Evolutionary conservation across 2,329 filamentous ascomycete genomes (phyloP).

Genomic region (Fusarium sambucinum): DNA sequence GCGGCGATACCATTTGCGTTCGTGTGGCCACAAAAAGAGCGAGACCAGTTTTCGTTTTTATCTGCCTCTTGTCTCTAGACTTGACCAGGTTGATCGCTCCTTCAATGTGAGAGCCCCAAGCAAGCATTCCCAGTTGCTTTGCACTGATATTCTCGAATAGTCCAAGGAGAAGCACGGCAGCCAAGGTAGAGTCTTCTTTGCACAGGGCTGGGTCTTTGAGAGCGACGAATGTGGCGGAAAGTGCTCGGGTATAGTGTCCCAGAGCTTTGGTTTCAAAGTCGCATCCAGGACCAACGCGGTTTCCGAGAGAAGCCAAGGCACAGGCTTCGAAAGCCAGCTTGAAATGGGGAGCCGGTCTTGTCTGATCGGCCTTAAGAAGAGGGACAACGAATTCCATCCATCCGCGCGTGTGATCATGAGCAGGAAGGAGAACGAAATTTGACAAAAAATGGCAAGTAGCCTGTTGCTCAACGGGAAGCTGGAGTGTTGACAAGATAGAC

Average conservation of each 20-base stretch:
- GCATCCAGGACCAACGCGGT: conserved; percentile 56
- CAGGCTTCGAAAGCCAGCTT: conserved; percentile 70
- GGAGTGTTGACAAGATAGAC: conserved; percentile 52
- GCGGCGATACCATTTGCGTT: conserved; percentile 65
- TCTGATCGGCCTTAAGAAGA: conserved; percentile 60
- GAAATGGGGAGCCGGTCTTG: conserved; percentile 59
- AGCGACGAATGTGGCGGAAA: conserved; percentile 65
- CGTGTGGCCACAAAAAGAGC: conserved; percentile 70
- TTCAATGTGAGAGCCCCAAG: conserved; percentile 74
- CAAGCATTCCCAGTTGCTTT: conserved; percentile 65
- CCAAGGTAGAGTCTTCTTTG: conserved; percentile 68
- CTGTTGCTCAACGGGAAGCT: conserved; percentile 64
- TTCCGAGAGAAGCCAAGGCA: conserved; percentile 68
- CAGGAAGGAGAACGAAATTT: conserved; percentile 69
- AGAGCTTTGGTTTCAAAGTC: conserved; percentile 58
- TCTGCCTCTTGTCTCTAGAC: conserved; percentile 66
- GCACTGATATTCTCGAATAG: conserved; percentile 72
- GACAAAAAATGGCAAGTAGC: conserved; percentile 71
- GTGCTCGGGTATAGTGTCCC: conserved; percentile 66
- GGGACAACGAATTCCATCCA: conserved; percentile 71
- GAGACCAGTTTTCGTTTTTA: conserved; percentile 65
- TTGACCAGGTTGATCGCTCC: conserved; percentile 72
- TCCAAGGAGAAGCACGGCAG: conserved; percentile 69
- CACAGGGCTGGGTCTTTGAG: conserved; percentile 63
- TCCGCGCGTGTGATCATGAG: conserved; percentile 63